Evolutionary conservation across 2,329 filamentous ascomycete genomes (phyloP).

Genomic region (Paramyrothecium roridum): DNA sequence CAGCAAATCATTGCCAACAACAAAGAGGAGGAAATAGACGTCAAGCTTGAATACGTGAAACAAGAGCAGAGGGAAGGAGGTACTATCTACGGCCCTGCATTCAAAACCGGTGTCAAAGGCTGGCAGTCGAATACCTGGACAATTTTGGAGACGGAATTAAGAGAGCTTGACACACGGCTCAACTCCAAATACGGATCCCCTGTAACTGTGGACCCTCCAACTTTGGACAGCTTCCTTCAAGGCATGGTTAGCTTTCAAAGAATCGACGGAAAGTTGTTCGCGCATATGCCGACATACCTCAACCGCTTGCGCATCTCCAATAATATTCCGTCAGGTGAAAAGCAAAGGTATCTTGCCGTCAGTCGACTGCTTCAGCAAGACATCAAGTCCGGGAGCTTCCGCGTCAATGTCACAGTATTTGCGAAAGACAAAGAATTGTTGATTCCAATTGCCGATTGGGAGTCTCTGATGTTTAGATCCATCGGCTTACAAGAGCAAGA

Average conservation of each 20-base stretch:
- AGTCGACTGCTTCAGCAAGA: conserved; percentile 18
- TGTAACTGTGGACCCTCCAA: conserved; percentile 21
- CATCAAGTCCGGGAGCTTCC: conserved; percentile 17
- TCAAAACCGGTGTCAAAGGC: conserved; percentile 12
- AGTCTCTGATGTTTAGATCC: conserved; percentile 10
- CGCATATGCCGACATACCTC: conserved; percentile 25
- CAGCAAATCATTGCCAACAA: conserved; percentile 2
- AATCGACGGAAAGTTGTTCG: conserved; percentile 12
- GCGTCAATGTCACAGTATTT: conserved; percentile 21
- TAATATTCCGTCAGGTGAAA: conserved; percentile 13
- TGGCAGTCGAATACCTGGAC: conserved; percentile 16
- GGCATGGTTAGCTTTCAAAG: too few species aligned
- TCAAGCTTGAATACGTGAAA: conserved; percentile 1
- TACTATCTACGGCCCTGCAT: conserved; percentile 21
- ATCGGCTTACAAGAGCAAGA: conserved; percentile 2
- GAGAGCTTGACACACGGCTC: conserved; percentile 11
- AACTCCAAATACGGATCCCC: conserved; percentile 13
- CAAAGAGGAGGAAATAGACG: conserved; percentile 6
- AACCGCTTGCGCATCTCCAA: conserved; percentile 24
- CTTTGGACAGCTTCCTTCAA: conserved; percentile 19
- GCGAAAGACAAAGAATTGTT: conserved; percentile 5
- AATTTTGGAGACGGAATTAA: conserved; percentile 14
- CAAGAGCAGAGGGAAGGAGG: conserved; percentile 3
- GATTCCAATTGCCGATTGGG: conserved; percentile 17
- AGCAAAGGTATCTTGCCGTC: conserved; percentile 15